Conservation (phyloP, 164 flowering plant species). For the Echeveria elegans region DNA sequence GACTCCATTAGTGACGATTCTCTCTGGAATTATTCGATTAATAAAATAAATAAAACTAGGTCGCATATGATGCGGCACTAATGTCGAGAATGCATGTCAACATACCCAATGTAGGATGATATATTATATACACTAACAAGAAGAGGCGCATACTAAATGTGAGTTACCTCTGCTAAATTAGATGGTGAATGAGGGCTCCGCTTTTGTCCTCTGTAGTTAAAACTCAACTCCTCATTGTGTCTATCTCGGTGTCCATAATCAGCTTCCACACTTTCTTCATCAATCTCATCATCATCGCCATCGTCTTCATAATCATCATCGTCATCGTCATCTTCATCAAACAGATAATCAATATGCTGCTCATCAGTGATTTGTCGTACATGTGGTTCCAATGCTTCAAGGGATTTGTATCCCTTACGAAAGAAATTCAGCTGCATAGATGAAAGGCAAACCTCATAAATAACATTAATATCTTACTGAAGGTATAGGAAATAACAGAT, state of each 20-base stretch:
- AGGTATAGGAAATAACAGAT: background rate
- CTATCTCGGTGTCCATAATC: constrained; percentile 26
- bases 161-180: constrained; percentile 69
- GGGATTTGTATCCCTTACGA: constrained; percentile 60
- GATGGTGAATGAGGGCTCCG: constrained; percentile 32
- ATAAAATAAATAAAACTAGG: background rate
- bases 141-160: background rate
- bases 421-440: constrained; percentile 66
- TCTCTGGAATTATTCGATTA: background rate
- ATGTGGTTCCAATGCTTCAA: constrained; percentile 81
- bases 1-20: background rate
- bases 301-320: constrained; percentile 19
- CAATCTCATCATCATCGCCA: constrained; percentile 27
- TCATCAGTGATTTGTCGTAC: constrained; percentile 47
- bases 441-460: background rate
- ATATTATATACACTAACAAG: background rate
- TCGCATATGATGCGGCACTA: too few relatives aligned
- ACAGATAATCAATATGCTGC: constrained; percentile 87
- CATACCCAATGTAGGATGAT: too few relatives aligned
- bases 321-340: constrained; percentile 74
- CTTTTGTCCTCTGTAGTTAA: constrained; percentile 47
- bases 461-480: background rate
- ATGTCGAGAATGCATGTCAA: too few relatives aligned
- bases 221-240: constrained; percentile 72
- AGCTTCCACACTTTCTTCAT: constrained; percentile 25